Conservation (phyloP, 2,329 filamentous ascomycete genomes). For the Monascus ruber region DNA sequence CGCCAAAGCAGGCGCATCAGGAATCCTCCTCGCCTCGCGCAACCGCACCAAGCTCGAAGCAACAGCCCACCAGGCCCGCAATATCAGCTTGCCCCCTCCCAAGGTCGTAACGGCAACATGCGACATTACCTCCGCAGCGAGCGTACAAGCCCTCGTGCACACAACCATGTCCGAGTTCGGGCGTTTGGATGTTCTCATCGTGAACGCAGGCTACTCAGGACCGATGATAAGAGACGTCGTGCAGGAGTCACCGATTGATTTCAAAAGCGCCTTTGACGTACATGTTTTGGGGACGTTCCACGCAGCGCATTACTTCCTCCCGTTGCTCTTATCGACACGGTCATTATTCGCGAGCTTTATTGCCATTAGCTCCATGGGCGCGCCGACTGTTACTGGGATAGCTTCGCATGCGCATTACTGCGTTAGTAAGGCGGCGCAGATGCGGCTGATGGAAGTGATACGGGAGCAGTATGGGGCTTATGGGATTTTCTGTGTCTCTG, state of each 20-base stretch:
- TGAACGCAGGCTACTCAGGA: constrained; percentile 19
- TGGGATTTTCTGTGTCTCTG: constrained; percentile 17
- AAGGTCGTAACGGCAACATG: constrained; percentile 17
- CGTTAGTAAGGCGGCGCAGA: constrained; percentile 26
- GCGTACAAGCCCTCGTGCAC: constrained; percentile 13
- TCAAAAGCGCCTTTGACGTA: constrained; percentile 24
- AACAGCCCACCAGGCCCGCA: constrained; percentile 13
- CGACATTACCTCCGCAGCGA: constrained; percentile 18
- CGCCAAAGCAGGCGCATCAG: constrained; percentile 20
- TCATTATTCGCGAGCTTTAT: constrained; percentile 20
- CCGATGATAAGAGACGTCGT: constrained; percentile 22
- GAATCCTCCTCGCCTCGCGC: constrained; percentile 23
- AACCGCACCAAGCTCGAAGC: constrained; percentile 16
- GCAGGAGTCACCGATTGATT: constrained; percentile 20
- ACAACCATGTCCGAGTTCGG: constrained; percentile 6
- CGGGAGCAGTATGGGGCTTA: constrained; percentile 21
- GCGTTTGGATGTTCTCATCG: constrained; percentile 13
- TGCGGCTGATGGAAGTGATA: constrained; percentile 27
- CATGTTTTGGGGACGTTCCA: constrained; percentile 29
- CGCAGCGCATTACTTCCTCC: constrained; percentile 24
- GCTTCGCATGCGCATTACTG: constrained; percentile 31
- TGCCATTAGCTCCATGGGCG: constrained; percentile 19
- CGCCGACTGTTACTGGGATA: constrained; percentile 24
- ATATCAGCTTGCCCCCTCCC: constrained; percentile 9
- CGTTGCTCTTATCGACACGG: constrained; percentile 16